Evolutionary conservation across 306 rosid species (phyloP).

Genomic region (Ormosia emarginata): DNA sequence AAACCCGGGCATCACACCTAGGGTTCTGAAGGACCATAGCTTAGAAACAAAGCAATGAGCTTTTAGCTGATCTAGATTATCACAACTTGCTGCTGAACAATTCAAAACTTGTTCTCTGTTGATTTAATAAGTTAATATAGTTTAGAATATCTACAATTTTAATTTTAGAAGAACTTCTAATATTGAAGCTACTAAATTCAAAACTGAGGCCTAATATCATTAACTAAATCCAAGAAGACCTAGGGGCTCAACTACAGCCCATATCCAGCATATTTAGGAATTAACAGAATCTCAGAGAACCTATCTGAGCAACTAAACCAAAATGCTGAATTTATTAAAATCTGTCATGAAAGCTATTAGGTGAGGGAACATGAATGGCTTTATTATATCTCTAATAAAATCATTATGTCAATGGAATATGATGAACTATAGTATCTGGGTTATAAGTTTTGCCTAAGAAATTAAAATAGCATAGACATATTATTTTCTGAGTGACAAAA

Average conservation of each 20-base stretch:
- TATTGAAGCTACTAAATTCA: not conserved
- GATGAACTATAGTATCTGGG: not conserved
- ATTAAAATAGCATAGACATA: not conserved
- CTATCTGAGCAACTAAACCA: not conserved
- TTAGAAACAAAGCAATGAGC: not conserved
- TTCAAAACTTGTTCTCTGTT: not conserved
- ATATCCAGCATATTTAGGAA: not conserved
- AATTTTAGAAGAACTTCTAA: not conserved
- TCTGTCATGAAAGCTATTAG: no score
- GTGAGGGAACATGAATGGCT: no score
- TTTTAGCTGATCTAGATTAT: not conserved
- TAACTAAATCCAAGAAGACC: not conserved
- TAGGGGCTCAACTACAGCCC: not conserved
- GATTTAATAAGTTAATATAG: not conserved
- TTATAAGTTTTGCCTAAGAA: not conserved
- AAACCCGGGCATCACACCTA: not conserved
- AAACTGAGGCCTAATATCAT: not conserved
- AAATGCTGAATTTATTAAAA: not conserved
- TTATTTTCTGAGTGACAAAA: not conserved
- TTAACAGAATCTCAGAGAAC: not conserved
- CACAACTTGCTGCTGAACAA: not conserved
- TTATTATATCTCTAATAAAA: no score
- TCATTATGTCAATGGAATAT: not conserved
- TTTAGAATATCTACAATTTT: not conserved
- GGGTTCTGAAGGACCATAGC: not conserved